phyloP scores from a whole-genome alignment of 2,329 filamentous ascomycete species.

The Exophiala xenobiotica region DNA sequence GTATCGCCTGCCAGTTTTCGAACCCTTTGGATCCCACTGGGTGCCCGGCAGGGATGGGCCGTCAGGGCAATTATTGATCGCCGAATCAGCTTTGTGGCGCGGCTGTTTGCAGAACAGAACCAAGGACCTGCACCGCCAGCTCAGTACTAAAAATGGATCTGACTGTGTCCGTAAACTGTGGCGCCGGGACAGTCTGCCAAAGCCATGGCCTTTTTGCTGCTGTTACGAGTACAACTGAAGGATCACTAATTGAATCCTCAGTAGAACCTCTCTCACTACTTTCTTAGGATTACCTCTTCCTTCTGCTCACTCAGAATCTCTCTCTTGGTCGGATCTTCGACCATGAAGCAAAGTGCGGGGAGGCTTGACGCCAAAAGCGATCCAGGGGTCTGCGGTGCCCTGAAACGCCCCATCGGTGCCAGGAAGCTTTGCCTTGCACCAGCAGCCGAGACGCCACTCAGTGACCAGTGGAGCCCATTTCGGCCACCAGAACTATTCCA shows the following conservation, averaged over 20 bases:
- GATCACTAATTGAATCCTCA: too few species aligned
- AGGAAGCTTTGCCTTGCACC: neutral
- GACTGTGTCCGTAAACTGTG: neutral
- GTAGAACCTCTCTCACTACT: too few species aligned
- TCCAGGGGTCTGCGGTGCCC: neutral
- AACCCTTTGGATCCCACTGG: neutral
- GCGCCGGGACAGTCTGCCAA: neutral
- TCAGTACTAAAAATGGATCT: neutral
- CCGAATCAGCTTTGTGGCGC: neutral
- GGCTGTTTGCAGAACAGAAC: neutral
- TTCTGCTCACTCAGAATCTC: too few species aligned
- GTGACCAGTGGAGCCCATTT: neutral
- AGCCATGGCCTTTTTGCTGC: neutral
- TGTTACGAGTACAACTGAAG: too few species aligned
- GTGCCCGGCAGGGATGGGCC: neutral
- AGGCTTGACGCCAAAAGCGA: neutral
- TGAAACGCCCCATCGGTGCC: slow-evolving; percentile 1
- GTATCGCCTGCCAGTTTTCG: neutral
- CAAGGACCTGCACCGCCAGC: neutral
- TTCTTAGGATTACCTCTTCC: too few species aligned
- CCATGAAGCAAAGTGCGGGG: too few species aligned
- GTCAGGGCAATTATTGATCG: too few species aligned
- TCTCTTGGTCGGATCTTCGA: too few species aligned
- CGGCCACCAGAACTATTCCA: neutral
- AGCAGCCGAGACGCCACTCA: neutral